These are phyloP conservation scores for Hydnomerulius pinastri DNA, from an alignment of 768 basidiomycete genomes.

Conservation along the genomic window DNA sequence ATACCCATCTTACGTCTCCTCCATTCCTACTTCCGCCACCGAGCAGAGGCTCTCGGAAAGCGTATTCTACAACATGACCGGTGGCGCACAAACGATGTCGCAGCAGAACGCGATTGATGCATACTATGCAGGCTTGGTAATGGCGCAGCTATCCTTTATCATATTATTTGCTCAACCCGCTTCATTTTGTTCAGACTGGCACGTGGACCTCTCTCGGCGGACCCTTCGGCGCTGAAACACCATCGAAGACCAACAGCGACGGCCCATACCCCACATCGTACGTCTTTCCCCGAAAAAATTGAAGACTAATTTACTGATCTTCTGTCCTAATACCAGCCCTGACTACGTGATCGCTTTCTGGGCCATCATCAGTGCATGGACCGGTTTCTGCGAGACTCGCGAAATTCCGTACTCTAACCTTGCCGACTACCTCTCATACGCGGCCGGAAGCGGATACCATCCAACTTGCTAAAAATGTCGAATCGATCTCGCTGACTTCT, in stretches of 20 bases:
- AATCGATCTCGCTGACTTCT: too few species aligned
- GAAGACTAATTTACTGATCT: not conserved
- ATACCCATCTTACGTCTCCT: slow-evolving; percentile 9
- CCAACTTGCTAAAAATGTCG: too few species aligned
- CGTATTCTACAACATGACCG: slow-evolving; percentile 22
- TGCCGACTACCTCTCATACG: slow-evolving; percentile 24
- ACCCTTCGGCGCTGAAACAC: slow-evolving; percentile 1
- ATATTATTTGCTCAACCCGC: not conserved
- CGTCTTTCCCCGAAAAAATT: not conserved
- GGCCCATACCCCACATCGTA: slow-evolving; percentile 26
- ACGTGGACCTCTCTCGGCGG: slow-evolving; percentile 12
- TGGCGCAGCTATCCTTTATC: not conserved
- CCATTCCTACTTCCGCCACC: slow-evolving; percentile 11
- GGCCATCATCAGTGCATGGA: slow-evolving; percentile 25
- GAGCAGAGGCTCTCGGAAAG: slow-evolving; percentile 16
- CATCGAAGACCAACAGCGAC: slow-evolving; percentile 7
- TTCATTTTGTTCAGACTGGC: slow-evolving; percentile 15
- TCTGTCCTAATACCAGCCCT: slow-evolving; percentile 3
- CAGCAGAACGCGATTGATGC: slow-evolving; percentile 23
- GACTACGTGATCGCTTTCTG: slow-evolving; percentile 25
- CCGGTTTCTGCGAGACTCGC: slow-evolving; percentile 20
- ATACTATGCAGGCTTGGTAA: slow-evolving; percentile 22
- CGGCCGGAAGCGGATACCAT: slow-evolving; percentile 13
- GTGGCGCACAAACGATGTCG: slow-evolving; percentile 17
- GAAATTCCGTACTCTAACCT: slow-evolving; percentile 24